Conservation (phyloP, 345 rosid genomes). For the Citrus glauca region DNA sequence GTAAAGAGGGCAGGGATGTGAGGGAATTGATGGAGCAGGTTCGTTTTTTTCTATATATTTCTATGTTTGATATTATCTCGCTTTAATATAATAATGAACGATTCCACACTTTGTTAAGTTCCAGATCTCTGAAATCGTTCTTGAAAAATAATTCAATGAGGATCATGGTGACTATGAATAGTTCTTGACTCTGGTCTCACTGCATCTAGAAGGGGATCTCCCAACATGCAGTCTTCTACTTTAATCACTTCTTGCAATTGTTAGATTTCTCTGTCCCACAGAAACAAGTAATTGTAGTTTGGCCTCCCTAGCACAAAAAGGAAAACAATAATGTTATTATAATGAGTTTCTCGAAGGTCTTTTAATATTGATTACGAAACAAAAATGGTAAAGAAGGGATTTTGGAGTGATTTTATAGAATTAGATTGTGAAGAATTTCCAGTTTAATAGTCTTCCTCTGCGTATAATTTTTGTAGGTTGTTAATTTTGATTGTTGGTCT, state of each 20-base stretch:
- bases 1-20: constrained; percentile 81
- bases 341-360: neutral
- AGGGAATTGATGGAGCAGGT: constrained; percentile 92
- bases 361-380: neutral
- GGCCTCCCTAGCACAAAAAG: neutral
- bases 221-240: neutral
- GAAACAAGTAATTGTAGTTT: neutral
- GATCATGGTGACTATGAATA: neutral
- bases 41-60: neutral
- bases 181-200: neutral
- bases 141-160: neutral
- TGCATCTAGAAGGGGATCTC: neutral
- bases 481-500: neutral
- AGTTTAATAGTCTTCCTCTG: neutral
- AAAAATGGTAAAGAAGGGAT: neutral
- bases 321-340: neutral
- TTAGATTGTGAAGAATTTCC: neutral
- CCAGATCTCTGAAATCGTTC: neutral
- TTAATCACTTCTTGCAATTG: neutral
- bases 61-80: neutral
- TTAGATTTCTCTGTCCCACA: neutral
- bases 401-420: neutral
- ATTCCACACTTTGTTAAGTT: neutral
- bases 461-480: neutral
- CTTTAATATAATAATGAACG: neutral